These are phyloP conservation scores for Pseudopyrenochaeta lycopersici DNA, from an alignment of 2,329 filamentous ascomycete species.

Conservation along the genomic window DNA sequence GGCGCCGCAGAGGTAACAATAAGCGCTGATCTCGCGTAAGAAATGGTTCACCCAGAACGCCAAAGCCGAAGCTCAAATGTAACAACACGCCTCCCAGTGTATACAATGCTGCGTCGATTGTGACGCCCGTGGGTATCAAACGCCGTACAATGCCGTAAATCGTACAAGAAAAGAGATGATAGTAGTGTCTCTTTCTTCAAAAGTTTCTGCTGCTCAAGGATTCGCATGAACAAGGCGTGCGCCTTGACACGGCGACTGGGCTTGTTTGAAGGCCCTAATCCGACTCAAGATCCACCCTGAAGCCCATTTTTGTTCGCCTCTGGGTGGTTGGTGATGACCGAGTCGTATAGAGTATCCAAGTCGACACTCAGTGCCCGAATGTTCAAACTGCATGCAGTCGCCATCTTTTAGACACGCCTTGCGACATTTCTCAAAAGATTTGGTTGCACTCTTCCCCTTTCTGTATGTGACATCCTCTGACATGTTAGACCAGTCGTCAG, in stretches of 20 bases:
- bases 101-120: conserved; percentile 14
- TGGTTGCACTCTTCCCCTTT: conserved; percentile 23
- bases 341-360: conserved; percentile 39
- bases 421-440: conserved; percentile 40
- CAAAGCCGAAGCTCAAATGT: conserved; percentile 3
- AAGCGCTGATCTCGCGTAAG: neutral
- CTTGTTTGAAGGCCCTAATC: conserved; percentile 40
- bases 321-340: conserved; percentile 33
- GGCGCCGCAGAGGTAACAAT: neutral
- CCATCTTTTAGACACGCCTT: conserved; percentile 38
- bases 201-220: conserved; percentile 28
- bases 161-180: conserved; percentile 27
- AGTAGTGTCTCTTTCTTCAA: conserved; percentile 17
- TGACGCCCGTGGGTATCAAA: conserved; percentile 41
- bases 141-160: conserved; percentile 41
- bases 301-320: conserved; percentile 30
- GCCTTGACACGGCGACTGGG: conserved; percentile 38
- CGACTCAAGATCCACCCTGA: conserved; percentile 45
- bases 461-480: conserved; percentile 38
- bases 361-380: conserved; percentile 39
- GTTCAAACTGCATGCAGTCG: conserved; percentile 45
- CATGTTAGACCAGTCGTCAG: conserved; percentile 46
- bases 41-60: conserved; percentile 4
- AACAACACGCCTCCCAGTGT: conserved; percentile 11
- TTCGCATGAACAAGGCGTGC: conserved; percentile 47